These are phyloP conservation scores for Phytophthora niederhauseri DNA, from an alignment of 352 stramenopile species.

Conservation along the genomic window DNA sequence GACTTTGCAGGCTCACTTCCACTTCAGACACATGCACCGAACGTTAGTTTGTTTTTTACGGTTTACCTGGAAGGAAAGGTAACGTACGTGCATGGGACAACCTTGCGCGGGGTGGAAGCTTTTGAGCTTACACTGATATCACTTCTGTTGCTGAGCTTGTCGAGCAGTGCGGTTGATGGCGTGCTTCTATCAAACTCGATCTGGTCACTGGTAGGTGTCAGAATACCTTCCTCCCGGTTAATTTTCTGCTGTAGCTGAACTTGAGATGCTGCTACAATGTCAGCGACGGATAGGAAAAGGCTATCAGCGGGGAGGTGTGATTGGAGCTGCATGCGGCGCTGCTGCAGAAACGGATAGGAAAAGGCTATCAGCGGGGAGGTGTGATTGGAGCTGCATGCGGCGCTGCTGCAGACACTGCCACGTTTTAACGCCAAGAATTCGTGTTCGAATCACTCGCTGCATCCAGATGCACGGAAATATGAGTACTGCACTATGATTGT, in stretches of 20 bases:
- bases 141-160: conserved; percentile 15
- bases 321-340: conserved; percentile 46
- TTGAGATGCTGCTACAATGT: conserved; percentile 47
- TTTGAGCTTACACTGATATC: conserved; percentile 17
- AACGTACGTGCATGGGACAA: conserved; percentile 45
- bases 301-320: neutral
- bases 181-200: neutral
- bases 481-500: conserved; percentile 42
- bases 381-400: conserved; percentile 40
- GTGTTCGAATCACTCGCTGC: conserved; percentile 53
- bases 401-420: conserved; percentile 49
- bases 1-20: conserved; percentile 13
- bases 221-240: conserved; percentile 13
- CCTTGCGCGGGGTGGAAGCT: conserved; percentile 36
- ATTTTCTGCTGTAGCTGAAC: conserved; percentile 27
- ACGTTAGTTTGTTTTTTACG: neutral
- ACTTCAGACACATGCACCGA: conserved; percentile 12
- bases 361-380: conserved; percentile 4
- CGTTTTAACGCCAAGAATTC: conserved; percentile 53
- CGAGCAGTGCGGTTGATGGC: conserved; percentile 8
- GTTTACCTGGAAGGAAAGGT: neutral
- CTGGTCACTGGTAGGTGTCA: conserved; percentile 20
- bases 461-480: conserved; percentile 68
- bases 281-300: conserved; percentile 42
- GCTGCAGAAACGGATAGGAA: conserved; percentile 46